A percentile compares a stretch with the other conserved stretches of the same genome.
Conservation (phyloP, 257 asterid genomes). For the Scutellaria galericulata region DNA sequence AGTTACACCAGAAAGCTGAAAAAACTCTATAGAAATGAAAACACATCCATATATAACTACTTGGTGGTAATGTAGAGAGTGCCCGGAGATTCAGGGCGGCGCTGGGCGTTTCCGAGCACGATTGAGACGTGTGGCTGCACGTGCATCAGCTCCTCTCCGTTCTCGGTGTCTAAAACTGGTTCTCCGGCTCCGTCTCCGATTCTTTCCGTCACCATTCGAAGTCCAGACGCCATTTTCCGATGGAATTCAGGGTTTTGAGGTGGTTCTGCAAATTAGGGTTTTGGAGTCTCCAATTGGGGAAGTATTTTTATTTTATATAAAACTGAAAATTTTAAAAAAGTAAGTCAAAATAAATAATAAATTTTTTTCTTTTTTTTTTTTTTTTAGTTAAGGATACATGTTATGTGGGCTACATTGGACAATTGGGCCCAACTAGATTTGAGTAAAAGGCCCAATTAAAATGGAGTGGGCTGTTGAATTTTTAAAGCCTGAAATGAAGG, state of each 20-base stretch:
- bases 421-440: no score
- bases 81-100: conserved; percentile 68
- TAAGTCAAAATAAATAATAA: no score
- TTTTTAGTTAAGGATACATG: no score
- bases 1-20: neutral
- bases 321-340: no score
- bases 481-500: no score
- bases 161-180: conserved; percentile 57
- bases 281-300: neutral
- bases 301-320: no score
- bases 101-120: conserved; percentile 70
- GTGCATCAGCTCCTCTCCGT: conserved; percentile 79
- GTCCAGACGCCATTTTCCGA: conserved; percentile 62
- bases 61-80: conserved; percentile 82
- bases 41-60: conserved; percentile 38
- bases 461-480: no score
- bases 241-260: conserved; percentile 33
- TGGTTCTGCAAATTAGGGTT: conserved; percentile 7
- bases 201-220: conserved; percentile 64
- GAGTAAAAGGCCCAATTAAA: no score
- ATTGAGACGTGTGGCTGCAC: conserved; percentile 65
- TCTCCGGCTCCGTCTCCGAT: conserved; percentile 63
- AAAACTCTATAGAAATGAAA: neutral
- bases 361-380: no score
- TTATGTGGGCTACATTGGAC: no score